These are phyloP conservation scores for Penicillium bialowiezense DNA, from an alignment of 495 filamentous ascomycete species.

Conservation along the genomic window DNA sequence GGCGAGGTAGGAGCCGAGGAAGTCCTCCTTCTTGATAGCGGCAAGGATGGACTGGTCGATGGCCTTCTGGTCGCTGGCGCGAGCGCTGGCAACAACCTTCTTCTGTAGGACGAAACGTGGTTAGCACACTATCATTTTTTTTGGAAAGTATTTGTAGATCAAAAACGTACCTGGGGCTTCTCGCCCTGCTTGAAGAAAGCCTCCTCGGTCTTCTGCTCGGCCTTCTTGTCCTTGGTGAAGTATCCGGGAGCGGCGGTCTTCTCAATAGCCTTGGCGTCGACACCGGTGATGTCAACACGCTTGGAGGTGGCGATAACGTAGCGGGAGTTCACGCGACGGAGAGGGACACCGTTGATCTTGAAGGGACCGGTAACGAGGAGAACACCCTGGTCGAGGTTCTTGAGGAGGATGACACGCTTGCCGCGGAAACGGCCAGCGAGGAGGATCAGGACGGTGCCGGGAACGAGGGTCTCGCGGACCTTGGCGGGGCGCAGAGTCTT, in stretches of 20 bases:
- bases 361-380: conserved; percentile 99
- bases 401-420: conserved; percentile 99
- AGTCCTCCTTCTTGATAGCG: conserved; percentile 92
- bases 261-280: conserved; percentile 79
- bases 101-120: conserved; percentile 59
- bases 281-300: conserved; percentile 78
- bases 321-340: conserved; percentile 95
- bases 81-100: conserved; percentile 86
- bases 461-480: conserved; percentile 80
- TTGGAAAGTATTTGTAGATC: background rate
- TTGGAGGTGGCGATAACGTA: conserved; percentile 98
- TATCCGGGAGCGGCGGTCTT: conserved; percentile 82
- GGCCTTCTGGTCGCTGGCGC: conserved; percentile 94
- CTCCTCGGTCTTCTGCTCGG: conserved; percentile 91
- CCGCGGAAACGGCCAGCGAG: conserved; percentile 99
- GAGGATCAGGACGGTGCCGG: conserved; percentile 94
- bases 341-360: conserved; percentile 99
- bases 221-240: conserved; percentile 91
- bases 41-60: conserved; percentile 90
- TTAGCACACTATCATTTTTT: conserved; percentile 9
- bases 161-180: conserved; percentile 81
- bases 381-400: conserved; percentile 91
- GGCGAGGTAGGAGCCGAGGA: conserved; percentile 84
- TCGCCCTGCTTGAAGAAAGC: conserved; percentile 97
- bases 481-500: conserved; percentile 85